Base-by-base conservation (phyloP, 2,329 filamentous ascomycete species). In the Colletotrichum sojae region DNA sequence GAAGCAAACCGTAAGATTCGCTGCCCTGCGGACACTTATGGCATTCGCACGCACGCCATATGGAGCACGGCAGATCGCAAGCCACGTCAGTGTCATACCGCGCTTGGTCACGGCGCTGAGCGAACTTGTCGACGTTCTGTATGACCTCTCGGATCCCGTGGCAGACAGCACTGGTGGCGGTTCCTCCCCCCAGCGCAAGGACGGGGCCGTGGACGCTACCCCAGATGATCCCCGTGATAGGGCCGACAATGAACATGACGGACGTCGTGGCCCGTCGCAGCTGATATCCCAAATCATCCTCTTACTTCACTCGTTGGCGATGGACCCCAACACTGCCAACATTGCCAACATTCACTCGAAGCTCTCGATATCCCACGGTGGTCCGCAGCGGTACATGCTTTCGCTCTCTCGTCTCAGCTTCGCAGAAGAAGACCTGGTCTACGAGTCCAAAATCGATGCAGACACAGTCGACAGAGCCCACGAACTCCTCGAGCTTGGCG, bases 341-440 rank as follows among this genome's bases (percentile, higher is more conserved):
- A 71, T 80, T 6, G 82, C 82, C 20, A 88, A 95, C 72, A 88
- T 97, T 71, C 87, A 90, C 56, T 86, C 88, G 56, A 97, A 95
- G 78, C 83, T 97, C 5, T 85, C 87, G 0, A 87, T 88, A 9
- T 88, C 93, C 0, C 86, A 89, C 5, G 93, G 94, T 3, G 93
- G 91, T 0, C 88, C 89, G 59, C 94, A 97, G 75, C 94, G 94
- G 60, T 95, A 97, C 75, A 83, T 97, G 1, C 88, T 98, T 10
- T 90, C 90, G 2, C 83, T 99, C 52, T 94, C 94, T 0, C 83
- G 95, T 49, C 82, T 98, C n/a, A 94, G 93, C 0, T 98, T 97
- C 78, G 91, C 90, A 6, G 89, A 90, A 57, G 94, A 97, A 70
- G 92, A 94, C 36, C 79, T 93, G 9, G 87, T 96, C 12, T 85